Base-by-base conservation (phyloP, 1,284 basidiomycete genomes). In the Cryptococcus amylolentus region DNA sequence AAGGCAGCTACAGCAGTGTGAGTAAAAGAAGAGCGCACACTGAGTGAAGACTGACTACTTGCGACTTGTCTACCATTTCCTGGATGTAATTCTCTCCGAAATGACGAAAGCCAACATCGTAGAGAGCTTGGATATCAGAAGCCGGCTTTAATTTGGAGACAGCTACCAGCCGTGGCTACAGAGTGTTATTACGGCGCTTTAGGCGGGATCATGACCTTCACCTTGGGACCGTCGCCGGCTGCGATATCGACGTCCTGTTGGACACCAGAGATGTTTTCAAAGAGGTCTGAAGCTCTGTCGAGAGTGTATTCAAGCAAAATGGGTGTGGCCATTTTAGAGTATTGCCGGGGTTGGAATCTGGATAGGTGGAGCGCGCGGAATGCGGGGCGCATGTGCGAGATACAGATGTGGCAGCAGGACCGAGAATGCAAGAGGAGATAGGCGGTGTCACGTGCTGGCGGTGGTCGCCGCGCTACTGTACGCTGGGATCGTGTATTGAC, bases 11-110 rank as follows among this genome's bases (percentile, higher is more conserved):
- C 26, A 37, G 31, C 26, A 39, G 43, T 35, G 55, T 13, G 10
- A 44, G 7, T 23, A 18, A 12, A 26, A 51, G 6, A 23, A 23
- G 23, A 23, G 23, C 23, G 23, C 23, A 23, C 3, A 41, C 20
- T 18, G 14, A 38, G n/a, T 18, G 18, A 27, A 13, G 28, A 81
- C 87, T 62, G 31, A 35, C 31, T 10, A 35, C 79, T 51, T 80
- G 79, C 1, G 91, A 88, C 71, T 96, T 98, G 47, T 93, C 90
- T n/a, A 86, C 86, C 62, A 98, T 77, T 72, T 98, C 95, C 66
- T 96, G 89, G 5, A 94, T 92, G 72, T 98, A 98, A 75, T 98
- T 98, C 78, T 98, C 95, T 12, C 96, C 95, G 73, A 98, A 98
- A 73, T 96, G 91, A 1, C 86, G 80, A 65, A 97, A 90, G 0